These are phyloP conservation scores for Dissophora globulifera DNA, from an alignment of 192 early-diverging fungal species.

Conservation along the genomic window DNA sequence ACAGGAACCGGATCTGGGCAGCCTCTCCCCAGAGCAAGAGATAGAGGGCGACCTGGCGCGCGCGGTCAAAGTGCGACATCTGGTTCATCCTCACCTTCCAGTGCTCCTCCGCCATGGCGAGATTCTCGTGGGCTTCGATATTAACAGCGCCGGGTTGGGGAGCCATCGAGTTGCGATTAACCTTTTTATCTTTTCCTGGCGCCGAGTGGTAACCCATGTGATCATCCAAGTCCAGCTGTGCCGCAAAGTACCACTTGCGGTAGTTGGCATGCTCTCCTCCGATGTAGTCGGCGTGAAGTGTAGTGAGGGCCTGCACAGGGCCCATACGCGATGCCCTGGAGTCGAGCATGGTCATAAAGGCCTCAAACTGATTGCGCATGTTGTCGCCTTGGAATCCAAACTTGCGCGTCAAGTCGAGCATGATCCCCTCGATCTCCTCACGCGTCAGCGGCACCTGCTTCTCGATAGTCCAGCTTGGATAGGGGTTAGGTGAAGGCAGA, in stretches of 20 bases:
- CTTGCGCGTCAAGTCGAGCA: slow-evolving; percentile 71
- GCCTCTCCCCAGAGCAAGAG: slow-evolving; percentile 86
- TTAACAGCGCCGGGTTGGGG: slow-evolving; percentile 43
- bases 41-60: slow-evolving; percentile 79
- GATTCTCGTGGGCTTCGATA: slow-evolving; percentile 27
- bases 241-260: slow-evolving; percentile 85
- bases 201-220: slow-evolving; percentile 51
- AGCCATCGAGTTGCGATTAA: slow-evolving; percentile 39
- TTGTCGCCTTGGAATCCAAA: slow-evolving; percentile 84
- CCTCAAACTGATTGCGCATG: slow-evolving; percentile 80
- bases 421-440: slow-evolving; percentile 76
- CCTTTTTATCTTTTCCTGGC: slow-evolving; percentile 38
- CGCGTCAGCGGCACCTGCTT: slow-evolving; percentile 72
- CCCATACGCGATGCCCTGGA: slow-evolving; percentile 81
- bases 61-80: slow-evolving; percentile 76
- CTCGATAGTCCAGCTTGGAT: slow-evolving; percentile 67
- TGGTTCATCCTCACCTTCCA: slow-evolving; percentile 79
- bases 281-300: slow-evolving; percentile 82
- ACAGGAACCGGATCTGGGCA: slow-evolving; percentile 75
- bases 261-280: slow-evolving; percentile 86
- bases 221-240: slow-evolving; percentile 71
- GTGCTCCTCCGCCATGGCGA: slow-evolving; percentile 58
- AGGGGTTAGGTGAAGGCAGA: slow-evolving; percentile 36
- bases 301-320: slow-evolving; percentile 74
- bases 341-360: slow-evolving; percentile 83